Percentiles rank a stretch among this genome's conserved stretches.
These are phyloP conservation scores for Helicocarpus griseus DNA, from an alignment of 2,329 filamentous ascomycete genomes.

Conservation along the genomic window DNA sequence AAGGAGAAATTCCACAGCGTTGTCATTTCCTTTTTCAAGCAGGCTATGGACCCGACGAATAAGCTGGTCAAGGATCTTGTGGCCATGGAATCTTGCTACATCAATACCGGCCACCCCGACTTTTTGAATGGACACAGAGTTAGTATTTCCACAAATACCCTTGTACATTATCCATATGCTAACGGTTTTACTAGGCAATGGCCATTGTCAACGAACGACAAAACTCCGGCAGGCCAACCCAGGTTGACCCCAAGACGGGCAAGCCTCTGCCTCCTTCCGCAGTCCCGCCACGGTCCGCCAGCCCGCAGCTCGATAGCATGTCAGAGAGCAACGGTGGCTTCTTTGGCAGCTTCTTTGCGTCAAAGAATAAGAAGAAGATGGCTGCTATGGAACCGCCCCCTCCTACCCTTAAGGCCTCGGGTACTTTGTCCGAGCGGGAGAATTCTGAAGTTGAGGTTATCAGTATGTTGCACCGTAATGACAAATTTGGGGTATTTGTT, in stretches of 20 bases:
- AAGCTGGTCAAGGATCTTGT: slow-evolving; percentile 92
- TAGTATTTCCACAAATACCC: slow-evolving; percentile 25
- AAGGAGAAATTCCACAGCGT: slow-evolving; percentile 96
- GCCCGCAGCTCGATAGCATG: slow-evolving; percentile 58
- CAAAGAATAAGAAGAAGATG: slow-evolving; percentile 99
- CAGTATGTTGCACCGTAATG: slow-evolving; percentile 51
- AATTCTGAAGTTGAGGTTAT: slow-evolving; percentile 96
- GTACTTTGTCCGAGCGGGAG: slow-evolving; percentile 87
- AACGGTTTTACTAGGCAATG: slow-evolving; percentile 57
- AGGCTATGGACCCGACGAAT: slow-evolving; percentile 95
- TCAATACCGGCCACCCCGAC: slow-evolving; percentile 97
- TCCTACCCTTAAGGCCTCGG: slow-evolving; percentile 84
- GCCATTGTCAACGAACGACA: slow-evolving; percentile 93
- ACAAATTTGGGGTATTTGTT: slow-evolving; percentile 6
- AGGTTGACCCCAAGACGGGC: slow-evolving; percentile 97
- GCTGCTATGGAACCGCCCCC: slow-evolving; percentile 98
- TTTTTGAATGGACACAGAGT: slow-evolving; percentile 91
- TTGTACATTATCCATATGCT: neutral
- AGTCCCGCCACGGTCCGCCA: slow-evolving; percentile 62
- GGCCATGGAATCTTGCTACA: slow-evolving; percentile 90
- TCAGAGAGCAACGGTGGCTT: slow-evolving; percentile 62
- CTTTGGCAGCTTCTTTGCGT: slow-evolving; percentile 97
- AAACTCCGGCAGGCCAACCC: slow-evolving; percentile 69
- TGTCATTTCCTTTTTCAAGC: slow-evolving; percentile 93
- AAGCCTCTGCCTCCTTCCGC: slow-evolving; percentile 67